These are phyloP conservation scores for Penicillium bovifimosum DNA, from an alignment of 495 filamentous ascomycete species.

Conservation along the genomic window DNA sequence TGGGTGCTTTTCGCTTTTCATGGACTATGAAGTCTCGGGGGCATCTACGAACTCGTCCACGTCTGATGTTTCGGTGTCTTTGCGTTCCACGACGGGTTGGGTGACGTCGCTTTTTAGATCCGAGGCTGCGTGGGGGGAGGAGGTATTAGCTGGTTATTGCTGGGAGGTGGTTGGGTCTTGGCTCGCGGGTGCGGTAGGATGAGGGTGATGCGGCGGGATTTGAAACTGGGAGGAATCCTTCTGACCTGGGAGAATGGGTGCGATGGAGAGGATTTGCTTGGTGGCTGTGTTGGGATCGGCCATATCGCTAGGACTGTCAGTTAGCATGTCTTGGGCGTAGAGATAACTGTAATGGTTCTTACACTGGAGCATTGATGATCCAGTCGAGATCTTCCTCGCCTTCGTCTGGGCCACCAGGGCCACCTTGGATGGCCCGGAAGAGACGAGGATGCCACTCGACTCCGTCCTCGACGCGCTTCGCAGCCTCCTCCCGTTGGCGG, in stretches of 20 bases:
- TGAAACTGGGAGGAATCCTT: conserved; percentile 33
- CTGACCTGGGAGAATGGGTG: conserved; percentile 79
- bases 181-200: conserved; percentile 3
- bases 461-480: conserved; percentile 70
- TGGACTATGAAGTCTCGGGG: conserved; percentile 27
- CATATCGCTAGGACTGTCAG: conserved; percentile 50
- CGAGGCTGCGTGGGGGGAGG: conserved; percentile 7
- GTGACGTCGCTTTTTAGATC: conserved; percentile 7
- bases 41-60: conserved; percentile 59
- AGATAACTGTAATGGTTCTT: conserved; percentile 29
- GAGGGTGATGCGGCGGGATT: conserved; percentile 36
- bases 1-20: neutral
- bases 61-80: conserved; percentile 44
- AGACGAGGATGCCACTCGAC: conserved; percentile 85
- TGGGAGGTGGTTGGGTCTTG: conserved; percentile 4
- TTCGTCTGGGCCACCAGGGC: conserved; percentile 67
- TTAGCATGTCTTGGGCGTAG: neutral
- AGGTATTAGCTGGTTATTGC: conserved; percentile 21
- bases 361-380: conserved; percentile 90
- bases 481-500: conserved; percentile 81
- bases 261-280: conserved; percentile 80
- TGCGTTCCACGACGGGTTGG: conserved; percentile 33
- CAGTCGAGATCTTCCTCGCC: conserved; percentile 89
- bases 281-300: conserved; percentile 65
- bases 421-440: conserved; percentile 71